Evolutionary conservation across 176 grass and related monocot genomes (phyloP), one percentile per base, ranked within the genome.

Genomic region (Puccinellia tenuiflora): DNA sequence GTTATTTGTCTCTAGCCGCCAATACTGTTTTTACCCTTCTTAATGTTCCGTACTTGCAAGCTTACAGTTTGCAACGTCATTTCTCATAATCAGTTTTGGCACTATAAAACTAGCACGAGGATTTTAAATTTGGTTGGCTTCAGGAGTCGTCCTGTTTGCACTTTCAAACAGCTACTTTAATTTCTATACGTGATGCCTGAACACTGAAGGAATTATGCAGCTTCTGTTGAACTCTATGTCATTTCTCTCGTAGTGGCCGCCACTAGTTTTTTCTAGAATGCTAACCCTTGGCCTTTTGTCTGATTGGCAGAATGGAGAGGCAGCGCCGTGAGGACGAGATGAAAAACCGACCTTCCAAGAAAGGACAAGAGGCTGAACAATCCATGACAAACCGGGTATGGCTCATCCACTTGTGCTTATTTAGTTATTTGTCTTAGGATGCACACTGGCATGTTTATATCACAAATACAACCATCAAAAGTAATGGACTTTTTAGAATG

Each of bases 271-370:
- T 21, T 81, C 20, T 54, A 39, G 25, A 81, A 80, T 79, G 39
- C 33, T 82, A 54, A 81, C 1, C 14, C 24, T 54, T 78, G 34
- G 16, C 57, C 33, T 79, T 90, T 87, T 68, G 10, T 48, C 11
- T 70, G 13, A 53, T 79, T 75, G 82, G 34, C 73, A 97, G 94
- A 81, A 94, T 97, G 90, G 94, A 97, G 84, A 94, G 94, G 79
- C 94, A 94, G 53, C 90, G 85, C 42, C 86, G 85, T 28, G 94
- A 97, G 86, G 94, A 97, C 43, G 94, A 97, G 68, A 24, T 97
- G 22, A 97, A 78, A 83, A 80, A 85, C 53, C 88, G 90, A 63
- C 88, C 94, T 67, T 94, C 94, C 42, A 97, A 97, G 81, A 97
- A 97, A 66, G 74, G 79, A 59, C 92, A 97, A 34, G 94, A 97